Percentiles rank a stretch among this genome's conserved stretches.
Evolutionary conservation across 257 asterid genomes (phyloP).

Genomic region (Penstemon eatonii): DNA sequence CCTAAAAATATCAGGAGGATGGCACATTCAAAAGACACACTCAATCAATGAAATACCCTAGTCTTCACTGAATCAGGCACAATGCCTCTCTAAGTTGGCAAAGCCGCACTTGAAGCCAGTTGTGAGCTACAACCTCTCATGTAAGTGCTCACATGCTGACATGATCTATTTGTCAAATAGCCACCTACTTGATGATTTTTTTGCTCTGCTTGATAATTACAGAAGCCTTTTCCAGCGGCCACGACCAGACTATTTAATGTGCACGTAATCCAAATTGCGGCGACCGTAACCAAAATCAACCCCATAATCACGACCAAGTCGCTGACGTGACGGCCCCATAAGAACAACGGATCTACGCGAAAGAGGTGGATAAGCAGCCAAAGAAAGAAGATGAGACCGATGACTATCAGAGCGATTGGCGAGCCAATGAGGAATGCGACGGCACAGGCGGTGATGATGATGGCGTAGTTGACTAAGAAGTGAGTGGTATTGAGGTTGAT

Average conservation of each 20-base stretch:
- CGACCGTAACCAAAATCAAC: slow-evolving; percentile 40
- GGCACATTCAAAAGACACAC: too few species aligned
- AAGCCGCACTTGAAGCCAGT: too few species aligned
- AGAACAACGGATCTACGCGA: slow-evolving; percentile 68
- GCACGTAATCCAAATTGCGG: slow-evolving; percentile 48
- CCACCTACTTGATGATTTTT: too few species aligned
- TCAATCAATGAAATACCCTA: too few species aligned
- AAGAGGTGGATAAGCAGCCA: slow-evolving; percentile 71
- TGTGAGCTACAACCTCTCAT: too few species aligned
- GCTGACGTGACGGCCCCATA: slow-evolving; percentile 54
- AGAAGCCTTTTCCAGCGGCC: slow-evolving; percentile 36
- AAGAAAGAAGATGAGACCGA: slow-evolving; percentile 42
- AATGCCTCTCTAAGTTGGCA: too few species aligned
- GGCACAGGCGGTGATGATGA: slow-evolving; percentile 28
- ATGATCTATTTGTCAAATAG: not conserved
- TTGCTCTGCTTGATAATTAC: too few species aligned
- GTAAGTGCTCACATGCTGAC: too few species aligned
- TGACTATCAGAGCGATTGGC: slow-evolving; percentile 48
- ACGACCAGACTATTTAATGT: slow-evolving; percentile 48
- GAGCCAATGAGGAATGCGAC: slow-evolving; percentile 37
- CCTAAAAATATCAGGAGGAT: too few species aligned
- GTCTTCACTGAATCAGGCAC: too few species aligned
- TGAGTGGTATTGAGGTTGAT: slow-evolving; percentile 31
- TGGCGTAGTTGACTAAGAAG: slow-evolving; percentile 44
- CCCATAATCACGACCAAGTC: slow-evolving; percentile 48